Conservation (phyloP, 2,329 filamentous ascomycete genomes). For the Cladophialophora bantiana region DNA sequence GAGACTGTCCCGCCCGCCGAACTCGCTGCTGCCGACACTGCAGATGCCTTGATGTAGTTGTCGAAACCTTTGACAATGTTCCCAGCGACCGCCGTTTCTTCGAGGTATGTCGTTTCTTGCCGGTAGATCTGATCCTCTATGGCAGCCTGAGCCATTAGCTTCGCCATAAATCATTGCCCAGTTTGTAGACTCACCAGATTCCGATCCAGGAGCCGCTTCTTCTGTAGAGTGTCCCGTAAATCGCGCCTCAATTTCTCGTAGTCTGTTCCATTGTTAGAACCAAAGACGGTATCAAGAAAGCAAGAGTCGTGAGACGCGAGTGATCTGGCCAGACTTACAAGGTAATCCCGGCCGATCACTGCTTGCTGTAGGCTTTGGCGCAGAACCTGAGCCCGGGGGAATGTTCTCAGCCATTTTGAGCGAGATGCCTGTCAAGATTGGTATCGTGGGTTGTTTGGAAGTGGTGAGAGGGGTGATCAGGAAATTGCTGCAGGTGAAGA, state of each 20-base stretch:
- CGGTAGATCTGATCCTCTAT: constrained; percentile 83
- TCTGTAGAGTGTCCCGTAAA: constrained; percentile 70
- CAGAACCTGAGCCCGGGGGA: constrained; percentile 42
- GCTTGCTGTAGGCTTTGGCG: constrained; percentile 33
- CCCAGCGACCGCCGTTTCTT: constrained; percentile 80
- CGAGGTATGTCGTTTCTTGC: constrained; percentile 86
- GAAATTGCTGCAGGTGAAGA: background rate
- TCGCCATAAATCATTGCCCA: background rate
- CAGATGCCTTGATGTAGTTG: constrained; percentile 91
- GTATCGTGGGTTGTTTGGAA: background rate
- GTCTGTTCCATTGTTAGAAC: constrained; percentile 44
- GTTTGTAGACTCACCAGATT: constrained; percentile 57
- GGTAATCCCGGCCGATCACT: constrained; percentile 57
- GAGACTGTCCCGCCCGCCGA: constrained; percentile 61
- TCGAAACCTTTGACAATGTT: constrained; percentile 99
- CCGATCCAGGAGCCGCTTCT: constrained; percentile 69
- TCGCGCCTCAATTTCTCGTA: constrained; percentile 76
- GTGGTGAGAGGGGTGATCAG: background rate
- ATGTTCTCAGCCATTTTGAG: constrained; percentile 52
- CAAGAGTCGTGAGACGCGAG: background rate
- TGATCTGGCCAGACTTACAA: constrained; percentile 44
- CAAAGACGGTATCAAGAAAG: background rate
- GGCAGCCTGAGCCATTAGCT: constrained; percentile 53
- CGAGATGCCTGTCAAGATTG: background rate
- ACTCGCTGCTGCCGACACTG: constrained; percentile 49